Evolutionary conservation across 2,329 filamentous ascomycete genomes (phyloP).

Genomic region (Cadophora malorum): DNA sequence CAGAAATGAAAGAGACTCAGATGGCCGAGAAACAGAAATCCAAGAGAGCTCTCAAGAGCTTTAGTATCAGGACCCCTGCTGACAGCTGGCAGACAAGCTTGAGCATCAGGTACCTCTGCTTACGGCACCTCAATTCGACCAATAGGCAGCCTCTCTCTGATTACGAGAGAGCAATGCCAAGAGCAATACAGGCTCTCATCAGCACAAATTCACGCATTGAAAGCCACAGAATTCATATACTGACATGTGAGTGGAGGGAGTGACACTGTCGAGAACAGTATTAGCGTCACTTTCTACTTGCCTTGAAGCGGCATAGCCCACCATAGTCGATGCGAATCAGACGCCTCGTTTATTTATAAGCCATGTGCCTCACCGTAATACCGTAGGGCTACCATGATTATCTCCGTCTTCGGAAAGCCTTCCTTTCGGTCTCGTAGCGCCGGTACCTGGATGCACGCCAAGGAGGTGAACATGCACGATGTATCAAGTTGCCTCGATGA

Average conservation of each 20-base stretch:
- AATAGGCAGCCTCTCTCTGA: not conserved
- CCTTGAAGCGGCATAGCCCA: not conserved
- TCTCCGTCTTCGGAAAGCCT: slow-evolving; percentile 2
- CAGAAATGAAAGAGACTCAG: not conserved
- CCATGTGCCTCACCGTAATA: not conserved
- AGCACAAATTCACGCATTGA: not conserved
- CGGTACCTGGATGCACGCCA: not conserved
- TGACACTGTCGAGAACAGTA: slow-evolving; percentile 3
- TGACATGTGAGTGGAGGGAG: slow-evolving; percentile 9
- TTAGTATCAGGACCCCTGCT: slow-evolving; percentile 1
- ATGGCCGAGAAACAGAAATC: too few relatives aligned
- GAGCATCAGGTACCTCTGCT: slow-evolving; percentile 7
- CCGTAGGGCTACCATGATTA: not conserved
- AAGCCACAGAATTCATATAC: not conserved
- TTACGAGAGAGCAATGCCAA: slow-evolving; percentile 18
- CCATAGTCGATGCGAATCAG: slow-evolving; percentile 5
- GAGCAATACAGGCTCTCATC: not conserved
- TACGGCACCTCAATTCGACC: not conserved
- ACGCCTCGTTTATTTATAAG: slow-evolving; percentile 8
- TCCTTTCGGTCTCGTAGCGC: not conserved
- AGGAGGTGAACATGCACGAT: not conserved
- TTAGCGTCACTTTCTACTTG: slow-evolving; percentile 3
- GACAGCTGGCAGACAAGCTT: not conserved
- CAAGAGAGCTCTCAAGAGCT: not conserved
- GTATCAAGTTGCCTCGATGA: slow-evolving; percentile 10